Base-by-base conservation (phyloP, 495 filamentous ascomycete genomes). In the Xylaria acuta region DNA sequence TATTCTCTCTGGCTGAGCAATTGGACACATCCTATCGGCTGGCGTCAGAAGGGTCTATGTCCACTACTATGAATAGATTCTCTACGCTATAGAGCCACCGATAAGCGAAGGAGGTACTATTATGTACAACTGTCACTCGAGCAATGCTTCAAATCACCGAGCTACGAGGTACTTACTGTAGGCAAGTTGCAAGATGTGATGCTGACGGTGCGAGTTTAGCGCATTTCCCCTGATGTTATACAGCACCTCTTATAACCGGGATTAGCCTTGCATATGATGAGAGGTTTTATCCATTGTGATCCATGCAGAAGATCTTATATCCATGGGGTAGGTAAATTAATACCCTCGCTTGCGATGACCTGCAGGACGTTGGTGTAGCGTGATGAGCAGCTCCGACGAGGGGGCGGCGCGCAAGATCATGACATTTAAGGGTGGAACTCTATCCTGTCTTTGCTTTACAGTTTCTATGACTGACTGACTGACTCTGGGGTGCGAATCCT, bases 261-360 rank as follows among this genome's bases (percentile, higher is more conserved):
- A 22, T 56, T 16, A 30, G 60, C 38, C 38, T 43, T 64, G 60
- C 59, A n/a, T n/a, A 40, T 40, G 1, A 40, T 64, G 60, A 41
- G 60, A 25, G 60, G 60, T 64, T 64, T 56, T 43, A 56, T 22
- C 34, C 38, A 59, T 1, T 38, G 12, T n/a, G 20, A 60, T 47
- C 67, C 53, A 69, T 69, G 67, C 40, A 69, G 67, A 36, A 58
- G 67, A 69, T 58, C 51, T 59, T 45, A 59, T 69, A 59, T 69
- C 53, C 66, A 69, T 45, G 18, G 67, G 27, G 67, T 70, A 70
- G 53, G 54, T 70, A 36, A 62, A 59, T 62, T 38, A 70, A 49
- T 49, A 0, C 54, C 40, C 56, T 70, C 67, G 67, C 67, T 51
- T 60, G 54, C 7, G 67, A 70, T 70, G 22, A 60, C 54, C 56